These are phyloP conservation scores for Citrus cavaleriei DNA, from an alignment of 345 rosid species.

Conservation along the genomic window DNA sequence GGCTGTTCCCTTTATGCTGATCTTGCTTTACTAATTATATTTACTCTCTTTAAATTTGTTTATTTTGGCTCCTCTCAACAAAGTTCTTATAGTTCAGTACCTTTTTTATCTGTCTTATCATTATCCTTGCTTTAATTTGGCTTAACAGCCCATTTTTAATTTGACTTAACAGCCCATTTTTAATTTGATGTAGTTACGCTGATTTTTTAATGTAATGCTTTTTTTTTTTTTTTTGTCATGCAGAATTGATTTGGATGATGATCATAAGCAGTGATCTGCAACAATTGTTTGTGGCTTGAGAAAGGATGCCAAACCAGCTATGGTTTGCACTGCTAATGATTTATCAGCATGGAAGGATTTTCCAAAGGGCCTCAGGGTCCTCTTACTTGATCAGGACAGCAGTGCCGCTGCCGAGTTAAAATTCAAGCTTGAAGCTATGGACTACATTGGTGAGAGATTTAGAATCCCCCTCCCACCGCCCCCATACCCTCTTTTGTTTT, in stretches of 20 bases:
- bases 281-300: slow-evolving; percentile 50
- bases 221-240: not conserved
- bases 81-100: not conserved
- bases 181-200: not conserved
- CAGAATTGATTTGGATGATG: slow-evolving; percentile 25
- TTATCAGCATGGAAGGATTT: slow-evolving; percentile 87
- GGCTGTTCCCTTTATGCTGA: not conserved
- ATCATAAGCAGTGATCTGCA: slow-evolving; percentile 17
- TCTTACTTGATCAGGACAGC: slow-evolving; percentile 64
- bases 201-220: slow-evolving; percentile 1
- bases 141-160: not conserved
- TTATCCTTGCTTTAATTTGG: not conserved
- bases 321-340: slow-evolving; percentile 82
- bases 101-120: not conserved
- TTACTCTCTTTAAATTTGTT: not conserved
- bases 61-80: not conserved
- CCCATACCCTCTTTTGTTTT: slow-evolving; percentile 1
- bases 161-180: not conserved
- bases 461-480: not conserved
- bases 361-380: slow-evolving; percentile 93
- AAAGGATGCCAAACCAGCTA: slow-evolving; percentile 97
- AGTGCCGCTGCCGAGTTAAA: slow-evolving; percentile 57
- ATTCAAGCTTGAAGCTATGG: slow-evolving; percentile 82
- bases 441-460: slow-evolving; percentile 72
- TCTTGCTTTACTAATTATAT: not conserved